Base-by-base conservation (phyloP, 164 flowering plant species). In the Hamamelis virginiana region DNA sequence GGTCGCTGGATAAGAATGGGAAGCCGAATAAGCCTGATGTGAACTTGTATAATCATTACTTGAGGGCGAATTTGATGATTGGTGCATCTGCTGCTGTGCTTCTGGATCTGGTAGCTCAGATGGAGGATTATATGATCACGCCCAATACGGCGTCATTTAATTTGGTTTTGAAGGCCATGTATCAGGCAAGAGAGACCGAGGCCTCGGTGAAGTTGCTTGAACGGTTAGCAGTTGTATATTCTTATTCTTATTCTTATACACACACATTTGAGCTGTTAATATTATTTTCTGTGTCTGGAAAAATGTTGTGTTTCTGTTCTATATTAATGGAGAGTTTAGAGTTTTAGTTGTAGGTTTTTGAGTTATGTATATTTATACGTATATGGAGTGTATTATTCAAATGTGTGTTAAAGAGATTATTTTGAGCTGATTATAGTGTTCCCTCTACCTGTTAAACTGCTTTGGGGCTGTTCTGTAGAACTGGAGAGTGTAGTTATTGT, bases 81-180 rank as follows among this genome's bases (percentile, higher is more conserved):
- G 86, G 85, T 1, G 91, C 88, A 0, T 33, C 87, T 0, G 80
- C 87, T 1, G 91, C 74, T 26, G 90, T 89, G 59, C 72, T 96
- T 76, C 74, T 93, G 3, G 92, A 86, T 76, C 72, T 90, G 44
- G 87, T 93, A 11, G 83, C 81, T 0, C 74, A 78, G 51, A 91
- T 91, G 97, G 92, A 87, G 19, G 87, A 79, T 51, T 90, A 76
- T 59, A 79, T 41, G 2, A 61, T 96, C 16, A 21, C 25, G 12
- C 97, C 98, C 8, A 91, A 93, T 61, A 91, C 98, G 0, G 97
- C 96, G 0, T 91, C 98, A 0, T 91, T 48, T 73, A 96, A 96
- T 81, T 56, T 91, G 51, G 96, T 90, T 8, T 73, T 96, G 52
- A 90, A 90, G 83, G 86, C 94, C 1, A 90, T 96, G 97, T 58